Evolutionary conservation across 139 green algal genomes (phyloP), one percentile per base, ranked within the genome.

Genomic region (Zygnema circumcarinatum): DNA sequence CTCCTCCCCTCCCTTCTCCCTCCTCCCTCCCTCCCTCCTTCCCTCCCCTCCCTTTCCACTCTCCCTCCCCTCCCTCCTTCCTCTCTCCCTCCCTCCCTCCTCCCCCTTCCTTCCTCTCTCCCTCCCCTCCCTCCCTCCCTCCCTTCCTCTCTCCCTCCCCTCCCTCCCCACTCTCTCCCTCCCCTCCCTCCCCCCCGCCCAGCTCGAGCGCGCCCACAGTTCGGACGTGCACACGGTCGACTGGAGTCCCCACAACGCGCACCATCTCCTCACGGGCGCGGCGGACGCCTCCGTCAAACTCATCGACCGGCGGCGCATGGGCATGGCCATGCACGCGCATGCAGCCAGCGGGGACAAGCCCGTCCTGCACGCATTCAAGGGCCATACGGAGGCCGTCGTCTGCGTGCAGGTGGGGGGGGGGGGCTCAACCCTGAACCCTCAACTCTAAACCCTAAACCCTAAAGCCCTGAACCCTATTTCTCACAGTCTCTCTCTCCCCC

Each of bases 211-310:
- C 25, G 85, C 85, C 40, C 85, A 90, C 33, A 47, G 35, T 1
- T 32, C n/a, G 36, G 85, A 90, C 62, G 22, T 90, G 25, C 85
- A 90, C 54, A 87, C 76, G 38, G 85, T 90, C 33, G 85, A 90
- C 79, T 90, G 85, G 85, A 89, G 33, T 38, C 52, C 54, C 1
- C 20, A 38, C 32, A 38, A 89, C 29, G 53, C 36, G 36, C 52
- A 82, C 79, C n/a, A 52, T 25, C 0, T 90, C 0, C 38, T 90
- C 1, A 89, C 76, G 29, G 85, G 85, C 1, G 54, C 79, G 1
- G 85, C 85, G 3, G 85, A 90, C 52, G 22, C 38, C 67, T 74
- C 79, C 36, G 79, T 90, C 29, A 53, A 62, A 33, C 42, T 90
- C 3, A 87, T 90, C 62, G 85, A 90, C 67, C 85, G 85, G 29